These are phyloP conservation scores for Parachaetomium inaequale DNA, from an alignment of 495 filamentous ascomycete genomes.

Conservation along the genomic window DNA sequence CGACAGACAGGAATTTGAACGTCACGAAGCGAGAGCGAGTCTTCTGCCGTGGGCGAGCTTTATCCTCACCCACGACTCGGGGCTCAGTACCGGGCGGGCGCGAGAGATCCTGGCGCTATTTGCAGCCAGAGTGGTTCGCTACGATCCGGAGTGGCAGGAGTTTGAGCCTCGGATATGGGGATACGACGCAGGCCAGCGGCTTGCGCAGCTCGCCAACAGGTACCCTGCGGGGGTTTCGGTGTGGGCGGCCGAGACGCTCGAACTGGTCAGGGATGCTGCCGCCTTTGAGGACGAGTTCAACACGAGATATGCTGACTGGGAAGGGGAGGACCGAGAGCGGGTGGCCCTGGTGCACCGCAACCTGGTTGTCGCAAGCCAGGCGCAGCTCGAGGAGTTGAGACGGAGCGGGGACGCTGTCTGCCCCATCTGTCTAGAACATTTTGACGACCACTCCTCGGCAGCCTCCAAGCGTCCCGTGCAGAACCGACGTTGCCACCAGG, in stretches of 20 bases:
- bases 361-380: neutral
- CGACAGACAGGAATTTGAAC: neutral
- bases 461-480: neutral
- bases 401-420: neutral
- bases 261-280: neutral
- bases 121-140: neutral
- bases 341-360: neutral
- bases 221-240: neutral
- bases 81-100: neutral
- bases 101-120: neutral
- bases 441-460: neutral
- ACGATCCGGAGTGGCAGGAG: neutral
- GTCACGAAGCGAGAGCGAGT: neutral
- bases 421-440: neutral
- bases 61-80: neutral
- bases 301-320: neutral
- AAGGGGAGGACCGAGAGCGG: neutral
- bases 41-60: neutral
- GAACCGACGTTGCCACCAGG: neutral
- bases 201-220: neutral
- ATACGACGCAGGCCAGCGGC: neutral
- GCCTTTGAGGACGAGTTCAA: neutral
- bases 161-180: neutral
- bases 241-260: neutral
- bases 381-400: neutral